Conservation (phyloP, 768 basidiomycete genomes). For the Grammothele lineata region DNA sequence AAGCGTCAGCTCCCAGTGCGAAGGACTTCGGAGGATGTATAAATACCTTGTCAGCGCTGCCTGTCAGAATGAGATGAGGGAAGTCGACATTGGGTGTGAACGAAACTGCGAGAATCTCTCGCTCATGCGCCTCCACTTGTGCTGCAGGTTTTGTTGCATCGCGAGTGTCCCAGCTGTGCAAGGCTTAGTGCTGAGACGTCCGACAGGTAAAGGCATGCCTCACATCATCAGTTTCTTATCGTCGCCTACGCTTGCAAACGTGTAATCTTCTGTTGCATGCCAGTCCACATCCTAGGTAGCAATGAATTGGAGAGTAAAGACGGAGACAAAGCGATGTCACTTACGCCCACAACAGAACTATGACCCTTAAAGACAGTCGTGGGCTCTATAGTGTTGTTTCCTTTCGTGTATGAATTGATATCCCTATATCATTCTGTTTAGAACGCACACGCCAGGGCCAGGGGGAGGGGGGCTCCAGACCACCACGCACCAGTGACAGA, state of each 20-base stretch:
- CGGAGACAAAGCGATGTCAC: conserved; percentile 25
- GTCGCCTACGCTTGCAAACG: conserved; percentile 94
- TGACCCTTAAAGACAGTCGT: conserved; percentile 83
- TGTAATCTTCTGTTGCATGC: conserved; percentile 76
- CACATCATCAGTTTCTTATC: conserved; percentile 93
- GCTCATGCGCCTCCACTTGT: conserved; percentile 80
- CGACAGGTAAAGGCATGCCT: too few species aligned
- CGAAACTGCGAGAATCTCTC: conserved; percentile 87
- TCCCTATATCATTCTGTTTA: conserved; percentile 60
- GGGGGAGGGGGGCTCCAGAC: too few species aligned
- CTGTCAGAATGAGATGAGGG: conserved; percentile 74
- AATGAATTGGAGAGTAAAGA: conserved; percentile 6
- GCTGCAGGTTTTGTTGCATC: conserved; percentile 61
- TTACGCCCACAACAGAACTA: conserved; percentile 85
- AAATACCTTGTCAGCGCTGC: conserved; percentile 87
- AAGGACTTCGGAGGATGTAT: neutral
- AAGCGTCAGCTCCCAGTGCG: neutral
- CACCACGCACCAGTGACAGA: conserved; percentile 79
- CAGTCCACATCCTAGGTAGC: conserved; percentile 88
- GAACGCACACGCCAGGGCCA: neutral
- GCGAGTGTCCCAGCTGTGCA: conserved; percentile 96
- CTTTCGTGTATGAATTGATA: conserved; percentile 81
- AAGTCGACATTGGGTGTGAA: conserved; percentile 77
- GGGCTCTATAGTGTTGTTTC: conserved; percentile 78
- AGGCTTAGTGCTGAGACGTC: too few species aligned